phyloP scores from a whole-genome alignment of 2,329 filamentous ascomycete species.

The Nannizzia gypsea region DNA sequence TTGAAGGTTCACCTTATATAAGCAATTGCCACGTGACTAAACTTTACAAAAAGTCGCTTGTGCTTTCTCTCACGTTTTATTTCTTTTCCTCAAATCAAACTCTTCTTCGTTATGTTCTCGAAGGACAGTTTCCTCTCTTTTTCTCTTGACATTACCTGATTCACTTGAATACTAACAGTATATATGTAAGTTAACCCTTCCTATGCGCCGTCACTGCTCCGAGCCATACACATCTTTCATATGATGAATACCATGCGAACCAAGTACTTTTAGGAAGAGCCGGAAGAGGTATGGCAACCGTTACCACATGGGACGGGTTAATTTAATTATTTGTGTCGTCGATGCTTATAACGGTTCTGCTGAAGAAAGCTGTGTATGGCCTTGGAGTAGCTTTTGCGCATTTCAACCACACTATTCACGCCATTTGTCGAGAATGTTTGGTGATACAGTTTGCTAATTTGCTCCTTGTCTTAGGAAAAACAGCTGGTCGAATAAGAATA shows the following conservation, averaged over 20 bases:
- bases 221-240: background rate
- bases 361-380: constrained; percentile 21
- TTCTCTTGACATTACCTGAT: too few species aligned
- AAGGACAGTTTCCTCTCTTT: too few species aligned
- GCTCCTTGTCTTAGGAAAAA: background rate
- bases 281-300: constrained; percentile 36
- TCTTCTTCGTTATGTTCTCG: too few species aligned
- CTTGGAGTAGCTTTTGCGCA: background rate
- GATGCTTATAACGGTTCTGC: constrained; percentile 39
- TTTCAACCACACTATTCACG: background rate
- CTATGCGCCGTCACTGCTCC: background rate
- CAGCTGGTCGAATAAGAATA: background rate
- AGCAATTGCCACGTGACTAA: background rate
- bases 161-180: too few species aligned
- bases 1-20: background rate
- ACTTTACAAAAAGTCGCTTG: background rate
- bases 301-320: constrained; percentile 8
- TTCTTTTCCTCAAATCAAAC: background rate
- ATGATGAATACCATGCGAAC: constrained; percentile 36
- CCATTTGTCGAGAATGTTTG: background rate
- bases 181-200: background rate
- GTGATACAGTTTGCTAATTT: background rate
- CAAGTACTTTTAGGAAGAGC: constrained; percentile 36
- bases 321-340: constrained; percentile 26
- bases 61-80: background rate